Evolutionary conservation across 139 green algal genomes (phyloP), one percentile per base, ranked within the genome.

Genomic region (Tetradesmus lagerheimii): DNA sequence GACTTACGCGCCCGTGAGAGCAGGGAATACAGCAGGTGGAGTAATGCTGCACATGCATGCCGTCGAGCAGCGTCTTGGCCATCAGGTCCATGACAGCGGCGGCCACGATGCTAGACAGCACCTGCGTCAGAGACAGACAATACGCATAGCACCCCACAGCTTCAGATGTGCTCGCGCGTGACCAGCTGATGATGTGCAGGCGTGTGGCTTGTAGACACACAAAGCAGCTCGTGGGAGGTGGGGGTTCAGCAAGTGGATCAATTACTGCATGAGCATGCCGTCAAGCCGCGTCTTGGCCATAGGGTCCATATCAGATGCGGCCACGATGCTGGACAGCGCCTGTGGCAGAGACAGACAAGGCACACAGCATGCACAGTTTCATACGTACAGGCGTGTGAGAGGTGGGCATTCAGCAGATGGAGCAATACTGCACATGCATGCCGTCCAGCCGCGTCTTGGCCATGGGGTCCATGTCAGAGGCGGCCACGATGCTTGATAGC

Each of bases 321-420:
- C 83, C 27, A 81, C 71, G n/a, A 81, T 89, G 64, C 39, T 89
- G 11, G 83, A 81, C 62, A 89, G 37, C 2, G 83, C 83, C 64
- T 89, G 50, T 12, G n/a, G n/a, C n/a, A n/a, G n/a, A n/a, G n/a
- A 50, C 43, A 50, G 8, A 4, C 43, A 50, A 8, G 43, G 5
- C 5, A 50, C 43, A 50, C 43, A 50, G n/a, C n/a, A n/a, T n/a
- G n/a, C n/a, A n/a, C n/a, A n/a, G n/a, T n/a, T n/a, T n/a, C n/a
- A n/a, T n/a, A n/a, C n/a, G n/a, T n/a, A n/a, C n/a, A n/a, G n/a
- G n/a, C n/a, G n/a, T n/a, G n/a, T n/a, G n/a, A n/a, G n/a, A n/a
- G n/a, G n/a, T n/a, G n/a, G n/a, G n/a, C n/a, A n/a, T n/a, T 16
- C 62, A 53, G 76, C 37, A 35, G 37, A 34, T 31, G 76, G 14